Conservation (phyloP, 352 stramenopile genomes). For the Phytophthora fragariaefolia region DNA sequence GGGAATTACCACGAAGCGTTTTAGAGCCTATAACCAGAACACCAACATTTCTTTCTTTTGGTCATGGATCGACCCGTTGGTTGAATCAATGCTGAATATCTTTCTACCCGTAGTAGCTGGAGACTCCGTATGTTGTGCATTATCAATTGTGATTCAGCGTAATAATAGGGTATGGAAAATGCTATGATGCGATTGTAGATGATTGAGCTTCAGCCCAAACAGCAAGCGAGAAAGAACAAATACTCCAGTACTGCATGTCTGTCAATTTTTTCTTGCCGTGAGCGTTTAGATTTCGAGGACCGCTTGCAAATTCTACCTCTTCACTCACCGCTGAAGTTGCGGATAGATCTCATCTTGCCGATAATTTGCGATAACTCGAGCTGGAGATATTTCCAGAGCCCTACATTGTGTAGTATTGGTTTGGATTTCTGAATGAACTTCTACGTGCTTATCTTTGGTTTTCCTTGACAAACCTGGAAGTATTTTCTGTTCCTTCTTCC, state of each 20-base stretch:
- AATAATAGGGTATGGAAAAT: constrained; percentile 44
- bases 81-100: no score
- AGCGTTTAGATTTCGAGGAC: no score
- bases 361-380: no score
- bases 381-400: not conserved
- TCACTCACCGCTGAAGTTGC: not conserved
- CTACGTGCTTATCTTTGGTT: constrained; percentile 15
- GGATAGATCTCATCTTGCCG: no score
- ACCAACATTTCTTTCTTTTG: no score
- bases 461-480: constrained; percentile 6
- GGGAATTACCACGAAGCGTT: no score
- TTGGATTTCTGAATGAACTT: not conserved
- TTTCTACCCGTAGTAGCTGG: no score
- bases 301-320: not conserved
- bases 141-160: not conserved
- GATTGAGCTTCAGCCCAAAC: constrained; percentile 33
- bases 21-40: no score
- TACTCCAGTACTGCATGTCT: no score
- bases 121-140: not conserved
- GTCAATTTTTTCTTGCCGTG: no score
- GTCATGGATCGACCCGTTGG: no score
- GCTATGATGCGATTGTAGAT: constrained; percentile 31
- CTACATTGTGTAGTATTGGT: constrained; percentile 8
- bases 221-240: no score
- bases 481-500: constrained; percentile 24